Conservation (phyloP, 371 early-diverging fungal genomes). For the Mucor circinelloides region DNA sequence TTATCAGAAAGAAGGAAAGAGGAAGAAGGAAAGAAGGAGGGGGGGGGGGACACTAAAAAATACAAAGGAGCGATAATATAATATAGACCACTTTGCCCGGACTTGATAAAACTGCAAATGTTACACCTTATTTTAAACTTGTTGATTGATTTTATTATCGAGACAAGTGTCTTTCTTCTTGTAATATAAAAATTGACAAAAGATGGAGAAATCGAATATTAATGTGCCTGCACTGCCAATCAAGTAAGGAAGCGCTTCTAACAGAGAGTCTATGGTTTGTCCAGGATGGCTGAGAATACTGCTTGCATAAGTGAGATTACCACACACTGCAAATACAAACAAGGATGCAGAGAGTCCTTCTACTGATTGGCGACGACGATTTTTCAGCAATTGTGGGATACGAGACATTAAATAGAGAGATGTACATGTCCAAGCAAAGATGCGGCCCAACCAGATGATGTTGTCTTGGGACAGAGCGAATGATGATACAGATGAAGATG, state of each 20-base stretch:
- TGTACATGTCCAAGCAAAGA: conserved; percentile 68
- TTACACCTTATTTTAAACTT: conserved; percentile 2
- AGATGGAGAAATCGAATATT: conserved; percentile 37
- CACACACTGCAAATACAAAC: conserved; percentile 70
- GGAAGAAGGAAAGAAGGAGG: not conserved
- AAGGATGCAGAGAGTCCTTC: conserved; percentile 66
- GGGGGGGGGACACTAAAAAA: not conserved
- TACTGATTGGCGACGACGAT: conserved; percentile 58
- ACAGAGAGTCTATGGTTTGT: conserved; percentile 27
- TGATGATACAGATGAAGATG: not conserved
- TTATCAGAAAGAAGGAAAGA: not conserved
- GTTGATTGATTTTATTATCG: conserved; percentile 1
- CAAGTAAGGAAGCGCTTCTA: conserved; percentile 42
- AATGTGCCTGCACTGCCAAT: conserved; percentile 46
- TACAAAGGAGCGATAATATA: not conserved
- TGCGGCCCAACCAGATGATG: conserved; percentile 47
- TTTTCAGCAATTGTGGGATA: conserved; percentile 70
- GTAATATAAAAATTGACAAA: conserved; percentile 36
- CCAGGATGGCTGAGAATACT: conserved; percentile 60
- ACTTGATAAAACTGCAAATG: not conserved
- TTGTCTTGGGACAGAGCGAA: conserved; percentile 1
- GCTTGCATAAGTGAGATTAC: conserved; percentile 65
- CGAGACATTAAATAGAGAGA: conserved; percentile 66
- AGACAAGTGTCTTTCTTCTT: not conserved
- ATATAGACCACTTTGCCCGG: not conserved